Evolutionary conservation across 768 basidiomycete species (phyloP), one percentile per base, ranked within the genome.

Genomic region (Phaffia tasmanica): DNA sequence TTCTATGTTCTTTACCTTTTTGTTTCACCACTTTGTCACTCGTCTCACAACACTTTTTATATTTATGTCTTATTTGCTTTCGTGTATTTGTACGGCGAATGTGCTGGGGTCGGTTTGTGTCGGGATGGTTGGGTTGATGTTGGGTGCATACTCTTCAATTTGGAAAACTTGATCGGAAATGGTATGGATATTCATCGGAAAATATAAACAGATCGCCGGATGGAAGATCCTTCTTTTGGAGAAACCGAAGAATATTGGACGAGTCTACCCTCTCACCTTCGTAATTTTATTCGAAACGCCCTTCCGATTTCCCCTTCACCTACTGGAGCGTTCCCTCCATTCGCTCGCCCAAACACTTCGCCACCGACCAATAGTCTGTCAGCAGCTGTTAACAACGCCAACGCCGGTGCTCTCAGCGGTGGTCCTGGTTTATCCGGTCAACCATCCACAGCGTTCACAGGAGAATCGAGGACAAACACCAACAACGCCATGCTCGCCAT

Each of bases 221-320:
- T 65, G 70, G 65, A 66, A 30, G 64, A 67, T 23, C 61, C 59
- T 19, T 58, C 54, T 15, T 67, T 76, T 53, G 76, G 74, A 56
- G 77, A 79, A 58, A 84, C 84, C 69, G 83, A 85, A 70, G 83
- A 83, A 57, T 86, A 86, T 73, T 85, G 85, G 86, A 81, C 83
- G 57, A 81, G 82, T 49, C 79, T 87, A 55, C 85, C 86, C 48
- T 80, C 82, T 27, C 83, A 86, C 71, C 81, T 86, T 68, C 81
- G 84, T 72, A 83, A 81, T 69, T 86, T 86, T 74, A 85, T 87
- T 74, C 79, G 83, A 70, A 79, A 78, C 61, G 79, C 80, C 11
- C 74, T 80, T 3, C 79, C 79, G 0, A 74, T 79, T 63, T 75
- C 76, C n/a, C 70, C 64, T 60, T 69, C 70, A 4, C 11, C 35